Percentiles rank a stretch among this genome's conserved stretches.
Conservation (phyloP, 1,139 yeast genomes). For the Suhomyces yuchorum region DNA sequence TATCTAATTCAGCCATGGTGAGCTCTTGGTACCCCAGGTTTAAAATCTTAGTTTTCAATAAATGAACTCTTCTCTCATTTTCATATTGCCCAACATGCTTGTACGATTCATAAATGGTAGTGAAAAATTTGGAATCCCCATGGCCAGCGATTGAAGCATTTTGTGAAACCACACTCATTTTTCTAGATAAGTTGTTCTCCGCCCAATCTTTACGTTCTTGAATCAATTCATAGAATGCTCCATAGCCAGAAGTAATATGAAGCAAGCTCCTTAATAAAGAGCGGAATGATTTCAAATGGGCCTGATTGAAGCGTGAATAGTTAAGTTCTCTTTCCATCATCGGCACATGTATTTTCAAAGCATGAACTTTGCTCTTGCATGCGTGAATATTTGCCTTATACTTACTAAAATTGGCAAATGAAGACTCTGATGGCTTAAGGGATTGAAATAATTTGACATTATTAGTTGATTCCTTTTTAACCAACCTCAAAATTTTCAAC, state of each 20-base stretch:
- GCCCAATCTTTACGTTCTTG: conserved; percentile 31
- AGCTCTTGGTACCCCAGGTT: conserved; percentile 19
- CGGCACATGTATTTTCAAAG: conserved; percentile 26
- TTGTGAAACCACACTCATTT: conserved; percentile 18
- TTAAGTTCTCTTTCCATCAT: conserved; percentile 29
- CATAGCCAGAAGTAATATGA: conserved; percentile 30
- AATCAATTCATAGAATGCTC: conserved; percentile 34
- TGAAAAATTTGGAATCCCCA: conserved; percentile 25
- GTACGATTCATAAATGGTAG: conserved; percentile 35
- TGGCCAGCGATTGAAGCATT: conserved; percentile 16
- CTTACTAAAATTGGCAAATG: conserved; percentile 26
- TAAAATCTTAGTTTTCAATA: conserved; percentile 26
- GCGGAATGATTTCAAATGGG: conserved; percentile 32
- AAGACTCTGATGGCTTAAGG: conserved; percentile 32
- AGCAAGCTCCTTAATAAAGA: conserved; percentile 28
- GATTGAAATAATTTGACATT: conserved; percentile 30
- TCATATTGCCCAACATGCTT: conserved; percentile 37
- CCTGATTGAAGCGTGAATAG: conserved; percentile 34
- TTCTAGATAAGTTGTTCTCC: conserved; percentile 16
- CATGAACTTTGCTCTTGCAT: conserved; percentile 23
- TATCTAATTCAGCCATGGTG: conserved; percentile 29
- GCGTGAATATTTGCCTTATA: conserved; percentile 24
- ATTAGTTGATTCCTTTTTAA: conserved; percentile 22
- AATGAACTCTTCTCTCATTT: conserved; percentile 23
- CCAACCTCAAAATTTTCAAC: conserved; percentile 18